These are phyloP conservation scores for Patellifolia procumbens DNA, from an alignment of 179 eudicot species.

Conservation along the genomic window DNA sequence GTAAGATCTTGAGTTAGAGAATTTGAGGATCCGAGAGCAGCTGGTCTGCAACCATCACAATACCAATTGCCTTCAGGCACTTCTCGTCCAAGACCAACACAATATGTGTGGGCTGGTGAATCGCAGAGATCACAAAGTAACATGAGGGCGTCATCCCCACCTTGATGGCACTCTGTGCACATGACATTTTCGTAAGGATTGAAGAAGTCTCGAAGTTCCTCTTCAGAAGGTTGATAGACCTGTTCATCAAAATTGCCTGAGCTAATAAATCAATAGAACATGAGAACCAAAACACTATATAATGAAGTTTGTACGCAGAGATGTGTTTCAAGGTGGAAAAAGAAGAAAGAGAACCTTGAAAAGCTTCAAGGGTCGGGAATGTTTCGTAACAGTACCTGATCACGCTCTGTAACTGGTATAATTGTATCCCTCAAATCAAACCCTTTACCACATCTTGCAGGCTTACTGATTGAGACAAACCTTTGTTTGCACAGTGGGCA, in stretches of 20 bases:
- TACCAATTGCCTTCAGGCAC: constrained; percentile 98
- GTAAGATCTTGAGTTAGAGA: constrained; percentile 45
- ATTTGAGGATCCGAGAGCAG: constrained; percentile 51
- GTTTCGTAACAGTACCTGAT: constrained; percentile 60
- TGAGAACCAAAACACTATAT: constrained; percentile 6
- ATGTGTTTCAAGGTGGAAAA: neutral
- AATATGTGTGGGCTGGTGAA: constrained; percentile 96
- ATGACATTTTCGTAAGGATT: constrained; percentile 82
- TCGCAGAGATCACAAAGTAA: constrained; percentile 89
- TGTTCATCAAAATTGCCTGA: constrained; percentile 32
- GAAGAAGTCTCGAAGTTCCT: constrained; percentile 74
- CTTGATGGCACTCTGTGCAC: constrained; percentile 91
- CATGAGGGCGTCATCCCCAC: constrained; percentile 93
- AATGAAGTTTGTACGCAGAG: neutral
- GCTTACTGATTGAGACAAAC: constrained; percentile 69
- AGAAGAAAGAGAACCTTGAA: neutral
- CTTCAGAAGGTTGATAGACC: constrained; percentile 93
- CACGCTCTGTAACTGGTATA: constrained; percentile 81
- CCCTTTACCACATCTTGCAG: constrained; percentile 51
- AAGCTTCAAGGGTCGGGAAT: constrained; percentile 1
- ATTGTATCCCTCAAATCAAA: constrained; percentile 61
- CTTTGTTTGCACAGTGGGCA: constrained; percentile 97
- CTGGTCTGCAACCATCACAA: constrained; percentile 89
- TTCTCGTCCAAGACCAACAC: constrained; percentile 84
- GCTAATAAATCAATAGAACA: constrained; percentile 14